Evolutionary conservation across 208 protist species (phyloP).

Genomic region (Trypanosoma rangeli): DNA sequence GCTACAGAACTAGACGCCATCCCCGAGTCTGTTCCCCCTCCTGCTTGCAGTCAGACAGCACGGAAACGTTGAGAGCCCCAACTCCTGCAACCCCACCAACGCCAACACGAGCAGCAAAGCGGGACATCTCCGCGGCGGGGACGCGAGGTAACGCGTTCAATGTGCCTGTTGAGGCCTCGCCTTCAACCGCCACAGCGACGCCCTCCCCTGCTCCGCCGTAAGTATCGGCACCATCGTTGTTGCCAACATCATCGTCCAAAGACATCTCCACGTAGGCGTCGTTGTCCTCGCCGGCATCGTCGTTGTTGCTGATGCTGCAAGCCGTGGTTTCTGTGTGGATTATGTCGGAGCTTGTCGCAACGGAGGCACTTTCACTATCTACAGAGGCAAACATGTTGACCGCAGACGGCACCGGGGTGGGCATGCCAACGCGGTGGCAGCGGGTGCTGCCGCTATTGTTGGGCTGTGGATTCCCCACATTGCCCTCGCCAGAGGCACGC

Average conservation of each 20-base stretch:
- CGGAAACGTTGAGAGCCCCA: not conserved
- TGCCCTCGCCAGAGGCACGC: not conserved
- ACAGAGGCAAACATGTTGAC: slow-evolving; percentile 53
- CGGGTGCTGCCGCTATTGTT: slow-evolving; percentile 3
- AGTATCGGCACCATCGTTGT: not conserved
- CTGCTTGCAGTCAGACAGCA: not conserved
- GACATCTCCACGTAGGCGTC: not conserved
- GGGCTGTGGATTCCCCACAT: not conserved
- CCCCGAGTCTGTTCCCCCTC: not conserved
- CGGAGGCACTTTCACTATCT: slow-evolving; percentile 35
- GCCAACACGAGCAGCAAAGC: not conserved
- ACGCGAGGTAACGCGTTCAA: not conserved
- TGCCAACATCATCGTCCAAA: slow-evolving; percentile 6
- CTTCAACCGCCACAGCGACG: not conserved
- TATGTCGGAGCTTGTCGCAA: slow-evolving; percentile 51
- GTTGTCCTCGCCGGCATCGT: slow-evolving; percentile 29
- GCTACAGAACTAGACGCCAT: not conserved
- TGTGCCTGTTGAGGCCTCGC: not conserved
- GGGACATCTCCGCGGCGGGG: too few relatives aligned
- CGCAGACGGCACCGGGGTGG: slow-evolving; percentile 59
- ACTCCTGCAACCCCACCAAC: too few relatives aligned
- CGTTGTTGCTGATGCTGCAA: not conserved
- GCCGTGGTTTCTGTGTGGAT: slow-evolving; percentile 40
- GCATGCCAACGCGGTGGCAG: slow-evolving; percentile 34
- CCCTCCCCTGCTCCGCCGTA: not conserved